Base-by-base conservation (phyloP, 2,329 filamentous ascomycete genomes). In the Verticillium zaregamsianum region DNA sequence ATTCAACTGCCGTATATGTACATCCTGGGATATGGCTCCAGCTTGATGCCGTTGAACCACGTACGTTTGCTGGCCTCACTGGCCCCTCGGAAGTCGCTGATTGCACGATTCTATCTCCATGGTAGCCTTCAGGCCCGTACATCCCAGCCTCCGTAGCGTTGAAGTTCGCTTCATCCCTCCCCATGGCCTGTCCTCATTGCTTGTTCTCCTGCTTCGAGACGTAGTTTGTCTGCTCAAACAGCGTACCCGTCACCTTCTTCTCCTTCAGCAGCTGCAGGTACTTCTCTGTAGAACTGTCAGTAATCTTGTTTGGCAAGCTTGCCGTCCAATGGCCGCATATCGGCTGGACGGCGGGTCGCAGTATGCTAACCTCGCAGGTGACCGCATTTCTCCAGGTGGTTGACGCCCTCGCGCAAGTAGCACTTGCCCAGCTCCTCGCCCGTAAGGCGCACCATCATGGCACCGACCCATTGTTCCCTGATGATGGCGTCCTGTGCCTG, bases 381-480 rank as follows among this genome's bases (percentile, higher is more conserved):
- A 67, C 90, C 91, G 76, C 91, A 95, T 80, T 94, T 95, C 83
- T 94, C 91, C 75, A 95, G 78, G 75, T 95, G 91, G 77, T 95
- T 95, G 67, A 93, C 90, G 61, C 91, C 92, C 78, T 95, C 90
- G 68, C 86, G 83, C 77, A 87, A 86, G 78, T 95, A 95, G 82
- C 91, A 95, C 80, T 92, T 94, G 77, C 88, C 84, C 80, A 95
- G 81, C 81, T 95, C 91, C 75, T 94, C 90, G 66, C 90, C 82
- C 61, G 95, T 90, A 66, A 95, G 79, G 64, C 91, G 84, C 62
- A 90, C 90, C 91, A 93, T 95, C 91, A 95, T 95, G 74, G 89
- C 88, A 74, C 87, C 88, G 63, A 95, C 90, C 92, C 92, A 95
- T 80, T 95, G 91, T 80, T 95, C 91, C 66, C 91, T 85, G 70